Evolutionary conservation across 768 basidiomycete genomes (phyloP).

Genomic region (Hydnum rufescens): DNA sequence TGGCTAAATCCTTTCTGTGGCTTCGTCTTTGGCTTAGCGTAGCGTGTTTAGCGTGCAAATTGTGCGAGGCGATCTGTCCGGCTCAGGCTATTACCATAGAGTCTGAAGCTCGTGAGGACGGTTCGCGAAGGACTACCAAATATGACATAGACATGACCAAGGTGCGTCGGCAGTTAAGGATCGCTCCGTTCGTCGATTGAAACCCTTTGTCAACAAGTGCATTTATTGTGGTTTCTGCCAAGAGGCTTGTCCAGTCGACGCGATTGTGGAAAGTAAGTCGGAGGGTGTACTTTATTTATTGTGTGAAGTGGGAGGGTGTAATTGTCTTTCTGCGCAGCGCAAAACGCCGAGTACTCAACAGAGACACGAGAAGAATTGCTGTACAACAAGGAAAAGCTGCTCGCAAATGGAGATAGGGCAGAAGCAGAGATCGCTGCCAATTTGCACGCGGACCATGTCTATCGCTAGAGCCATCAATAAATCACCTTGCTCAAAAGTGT

Average conservation of each 20-base stretch:
- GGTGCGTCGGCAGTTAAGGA: conserved; percentile 6
- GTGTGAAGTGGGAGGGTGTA: conserved; percentile 7
- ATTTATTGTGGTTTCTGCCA: conserved; percentile 99
- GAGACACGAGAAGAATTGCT: conserved; percentile 96
- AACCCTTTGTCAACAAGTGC: conserved; percentile 30
- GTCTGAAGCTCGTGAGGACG: conserved; percentile 88
- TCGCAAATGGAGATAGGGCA: conserved; percentile 87
- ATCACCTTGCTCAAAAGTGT: too few relatives aligned
- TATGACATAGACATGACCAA: conserved; percentile 99
- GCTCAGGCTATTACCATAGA: conserved; percentile 99
- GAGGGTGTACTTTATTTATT: conserved; percentile 3
- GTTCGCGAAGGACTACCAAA: conserved; percentile 90
- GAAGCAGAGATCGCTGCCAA: conserved; percentile 98
- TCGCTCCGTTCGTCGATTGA: background rate
- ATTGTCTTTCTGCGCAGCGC: conserved; percentile 31
- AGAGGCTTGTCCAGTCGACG: conserved; percentile 98
- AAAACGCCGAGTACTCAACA: conserved; percentile 94
- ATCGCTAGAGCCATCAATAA: background rate
- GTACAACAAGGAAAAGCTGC: conserved; percentile 98
- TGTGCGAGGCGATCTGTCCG: conserved; percentile 98
- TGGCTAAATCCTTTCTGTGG: conserved; percentile 9
- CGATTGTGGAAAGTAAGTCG: conserved; percentile 88
- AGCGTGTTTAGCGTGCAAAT: conserved; percentile 61
- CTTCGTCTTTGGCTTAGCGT: background rate
- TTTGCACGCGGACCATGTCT: conserved; percentile 25